Evolutionary conservation across 768 basidiomycete genomes (phyloP).

Genomic region (Kwoniella pini): DNA sequence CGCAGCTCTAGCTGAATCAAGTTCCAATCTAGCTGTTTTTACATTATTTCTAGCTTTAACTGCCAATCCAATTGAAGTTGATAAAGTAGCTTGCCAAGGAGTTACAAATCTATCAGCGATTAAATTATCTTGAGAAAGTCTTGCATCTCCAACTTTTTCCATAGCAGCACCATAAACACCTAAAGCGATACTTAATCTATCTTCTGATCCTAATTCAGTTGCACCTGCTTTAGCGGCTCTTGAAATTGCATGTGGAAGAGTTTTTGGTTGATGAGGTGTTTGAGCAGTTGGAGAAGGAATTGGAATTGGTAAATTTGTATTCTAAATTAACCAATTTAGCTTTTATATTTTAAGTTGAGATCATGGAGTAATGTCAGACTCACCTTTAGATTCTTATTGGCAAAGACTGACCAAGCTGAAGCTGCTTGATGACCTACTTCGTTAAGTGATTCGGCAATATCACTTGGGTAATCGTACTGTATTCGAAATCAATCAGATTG

Average conservation of each 20-base stretch:
- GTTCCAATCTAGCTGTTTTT: slow-evolving; percentile 67
- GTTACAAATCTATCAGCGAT: slow-evolving; percentile 59
- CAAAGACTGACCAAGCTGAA: slow-evolving; percentile 50
- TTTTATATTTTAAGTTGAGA: too few relatives aligned
- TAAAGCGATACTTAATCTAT: slow-evolving; percentile 75
- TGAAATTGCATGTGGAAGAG: slow-evolving; percentile 88
- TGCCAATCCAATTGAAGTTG: slow-evolving; percentile 79
- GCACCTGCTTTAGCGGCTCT: slow-evolving; percentile 72
- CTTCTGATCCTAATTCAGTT: slow-evolving; percentile 59
- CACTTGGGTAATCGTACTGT: slow-evolving; percentile 66
- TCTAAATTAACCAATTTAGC: slow-evolving; percentile 52
- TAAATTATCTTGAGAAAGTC: slow-evolving; percentile 74
- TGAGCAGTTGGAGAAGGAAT: slow-evolving; percentile 60
- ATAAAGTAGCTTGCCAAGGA: slow-evolving; percentile 70
- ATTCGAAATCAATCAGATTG: slow-evolving; percentile 64
- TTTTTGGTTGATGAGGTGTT: slow-evolving; percentile 77
- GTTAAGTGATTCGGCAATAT: slow-evolving; percentile 60
- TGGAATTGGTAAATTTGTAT: slow-evolving; percentile 80
- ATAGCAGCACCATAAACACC: slow-evolving; percentile 76
- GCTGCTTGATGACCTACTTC: slow-evolving; percentile 49
- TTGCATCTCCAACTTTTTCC: slow-evolving; percentile 76
- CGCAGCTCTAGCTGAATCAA: slow-evolving; percentile 69
- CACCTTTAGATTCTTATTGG: slow-evolving; percentile 56
- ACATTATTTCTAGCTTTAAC: slow-evolving; percentile 70
- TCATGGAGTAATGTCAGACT: slow-evolving; percentile 8